Base-by-base conservation (phyloP, 768 basidiomycete genomes). In the Dioszegia aurantiaca region DNA sequence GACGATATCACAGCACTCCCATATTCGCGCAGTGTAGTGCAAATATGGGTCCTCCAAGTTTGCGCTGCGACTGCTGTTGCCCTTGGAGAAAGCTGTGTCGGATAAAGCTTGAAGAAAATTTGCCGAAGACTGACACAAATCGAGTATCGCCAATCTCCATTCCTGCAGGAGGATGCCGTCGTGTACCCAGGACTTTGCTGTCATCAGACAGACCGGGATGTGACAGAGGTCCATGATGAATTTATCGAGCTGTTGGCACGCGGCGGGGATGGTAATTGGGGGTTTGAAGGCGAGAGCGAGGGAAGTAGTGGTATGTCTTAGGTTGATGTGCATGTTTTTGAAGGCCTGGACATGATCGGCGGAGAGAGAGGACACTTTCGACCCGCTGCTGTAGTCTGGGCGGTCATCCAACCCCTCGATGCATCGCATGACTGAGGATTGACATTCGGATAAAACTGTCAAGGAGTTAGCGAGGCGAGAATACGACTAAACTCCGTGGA, bases 231-330 rank as follows among this genome's bases (percentile, higher is more conserved):
- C 44, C 19, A 67, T 64, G 9, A 40, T 44, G 12, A 67, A 37
- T 43, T 70, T 70, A 11, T 64, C 55, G 9, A 73, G 60, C 45
- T 70, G 62, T 17, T 54, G 52, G 3, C 62, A 48, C 0, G 72
- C 72, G 3, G 69, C 72, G 17, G 55, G 39, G 14, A 57, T 28
- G 10, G 69, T 70, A 23, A 73, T 49, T 1, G 72, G 72, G 8
- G 72, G 65, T 43, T 70, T 68, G 56, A 68, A 70, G 4, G 69
- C 51, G 31, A 73, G 57, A 9, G 69, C 52, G 1, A 70, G 53
- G 8, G 62, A 55, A 4, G 72, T 73, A 17, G 52, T 63, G 12
- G 56, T 49, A 27, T 70, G 69, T 19, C 60, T 28, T 3, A 73
- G 43, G 23, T 60, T 49, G 8, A 26, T 27, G 6, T 64, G 63